These are phyloP conservation scores for Fraxinus excelsior DNA, from an alignment of 257 asterid species.

Conservation along the genomic window DNA sequence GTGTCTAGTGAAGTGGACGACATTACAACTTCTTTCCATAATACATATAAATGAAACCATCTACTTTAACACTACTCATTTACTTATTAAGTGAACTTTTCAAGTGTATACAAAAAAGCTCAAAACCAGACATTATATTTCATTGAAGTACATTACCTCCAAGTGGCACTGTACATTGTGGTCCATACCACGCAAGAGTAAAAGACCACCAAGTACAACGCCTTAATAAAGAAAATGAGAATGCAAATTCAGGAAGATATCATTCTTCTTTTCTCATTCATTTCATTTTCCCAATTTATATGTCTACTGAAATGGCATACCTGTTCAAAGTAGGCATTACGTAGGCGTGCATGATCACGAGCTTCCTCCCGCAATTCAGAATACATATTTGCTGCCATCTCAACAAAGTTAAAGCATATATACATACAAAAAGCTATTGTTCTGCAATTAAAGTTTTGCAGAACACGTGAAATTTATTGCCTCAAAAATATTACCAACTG, in stretches of 20 bases:
- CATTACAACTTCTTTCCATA: neutral
- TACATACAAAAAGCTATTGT: constrained; percentile 26
- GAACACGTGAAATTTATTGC: constrained; percentile 26
- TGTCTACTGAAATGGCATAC: constrained; percentile 39
- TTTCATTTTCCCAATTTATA: constrained; percentile 10
- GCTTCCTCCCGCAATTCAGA: constrained; percentile 97
- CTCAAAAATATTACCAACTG: constrained; percentile 70
- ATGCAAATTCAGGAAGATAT: neutral
- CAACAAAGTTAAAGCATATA: constrained; percentile 54
- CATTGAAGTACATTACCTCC: neutral
- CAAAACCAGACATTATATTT: neutral
- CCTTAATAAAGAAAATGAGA: neutral
- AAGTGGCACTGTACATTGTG: neutral
- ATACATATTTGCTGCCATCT: constrained; percentile 84
- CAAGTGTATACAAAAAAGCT: neutral
- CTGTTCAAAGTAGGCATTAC: constrained; percentile 97
- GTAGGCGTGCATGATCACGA: constrained; percentile 95
- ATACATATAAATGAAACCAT: neutral
- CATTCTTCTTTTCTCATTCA: neutral
- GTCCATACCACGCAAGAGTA: neutral
- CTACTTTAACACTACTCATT: neutral
- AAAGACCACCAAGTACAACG: neutral
- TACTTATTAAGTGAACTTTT: neutral
- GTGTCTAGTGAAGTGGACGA: neutral
- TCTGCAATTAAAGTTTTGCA: constrained; percentile 24